Evolutionary conservation across 2,329 filamentous ascomycete species (phyloP), one percentile per base, ranked within the genome.

Genomic region (Cryphonectria naterciae): DNA sequence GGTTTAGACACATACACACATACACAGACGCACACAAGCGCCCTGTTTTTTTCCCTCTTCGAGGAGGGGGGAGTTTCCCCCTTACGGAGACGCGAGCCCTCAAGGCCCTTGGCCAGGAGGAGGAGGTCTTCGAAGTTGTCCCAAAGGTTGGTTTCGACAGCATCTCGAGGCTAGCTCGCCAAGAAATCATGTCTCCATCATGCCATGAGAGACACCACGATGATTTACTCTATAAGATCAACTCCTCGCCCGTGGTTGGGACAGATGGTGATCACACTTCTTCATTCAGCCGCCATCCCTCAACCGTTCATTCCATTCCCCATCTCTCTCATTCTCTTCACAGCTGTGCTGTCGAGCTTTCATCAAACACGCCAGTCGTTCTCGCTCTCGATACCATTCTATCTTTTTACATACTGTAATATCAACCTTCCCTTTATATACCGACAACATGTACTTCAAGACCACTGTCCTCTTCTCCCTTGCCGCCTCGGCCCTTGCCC

Each of bases 371-470:
- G 54, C 25, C 69, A 70, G 60, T 35, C 69, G 58, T 49, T 65
- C 66, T 66, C 49, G 56, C 41, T 60, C 46, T 64, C 43, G 35
- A 28, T 49, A 66, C 41, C n/a, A 41, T 49, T 22, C 68, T 66
- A 41, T 66, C 62, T 67, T n/a, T 66, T 65, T 37, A 32, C 37
- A 52, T 22, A 28, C 52, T 49, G 46, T 49, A 49, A 49, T 49
- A 49, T 8, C 46, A 19, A 49, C 6, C 7, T n/a, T n/a, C 6
- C 22, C 15, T 43, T 7, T n/a, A 35, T 60, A 65, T 65, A 49
- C 54, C 70, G 70, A 46, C 77, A 81, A 73, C 60, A 83, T 83
- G 81, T 78, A 78, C 73, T 78, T 83, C 77, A 81, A 82, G 76
- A 70, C 78, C 52, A 76, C 79, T 71, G 28, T 82, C 72, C 39